Conservation (phyloP, 176 grass and related monocot species). For the Avena atlantica region DNA sequence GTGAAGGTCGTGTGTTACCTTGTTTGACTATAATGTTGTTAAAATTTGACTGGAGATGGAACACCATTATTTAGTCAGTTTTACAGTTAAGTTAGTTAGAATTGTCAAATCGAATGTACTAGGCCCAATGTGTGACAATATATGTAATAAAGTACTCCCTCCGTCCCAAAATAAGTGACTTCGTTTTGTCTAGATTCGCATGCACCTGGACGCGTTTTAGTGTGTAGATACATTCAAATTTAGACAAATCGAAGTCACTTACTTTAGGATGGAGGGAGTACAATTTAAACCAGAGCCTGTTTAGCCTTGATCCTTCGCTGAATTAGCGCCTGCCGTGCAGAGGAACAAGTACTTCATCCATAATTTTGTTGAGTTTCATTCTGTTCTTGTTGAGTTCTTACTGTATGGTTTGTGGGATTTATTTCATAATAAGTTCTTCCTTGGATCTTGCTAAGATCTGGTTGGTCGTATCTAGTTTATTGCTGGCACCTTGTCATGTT, state of each 20-base stretch:
- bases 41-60: not conserved
- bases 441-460: not conserved
- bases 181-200: no score
- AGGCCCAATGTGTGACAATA: not conserved
- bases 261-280: not conserved
- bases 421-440: not conserved
- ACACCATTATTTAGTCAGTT: not conserved
- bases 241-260: no score
- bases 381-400: not conserved
- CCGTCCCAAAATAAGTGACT: no score
- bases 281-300: not conserved
- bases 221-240: no score
- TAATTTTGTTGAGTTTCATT: not conserved
- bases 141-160: not conserved
- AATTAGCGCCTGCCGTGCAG: not conserved
- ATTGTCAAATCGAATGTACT: not conserved
- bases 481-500: not conserved
- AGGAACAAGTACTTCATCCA: not conserved
- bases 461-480: conserved; percentile 17
- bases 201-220: no score
- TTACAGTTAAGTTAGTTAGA: conserved; percentile 19
- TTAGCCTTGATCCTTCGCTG: not conserved
- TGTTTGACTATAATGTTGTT: not conserved
- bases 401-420: not conserved
- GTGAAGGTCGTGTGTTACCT: conserved; percentile 15